These are phyloP conservation scores for Mucor irregularis DNA, from an alignment of 371 early-diverging fungal species.

Conservation along the genomic window DNA sequence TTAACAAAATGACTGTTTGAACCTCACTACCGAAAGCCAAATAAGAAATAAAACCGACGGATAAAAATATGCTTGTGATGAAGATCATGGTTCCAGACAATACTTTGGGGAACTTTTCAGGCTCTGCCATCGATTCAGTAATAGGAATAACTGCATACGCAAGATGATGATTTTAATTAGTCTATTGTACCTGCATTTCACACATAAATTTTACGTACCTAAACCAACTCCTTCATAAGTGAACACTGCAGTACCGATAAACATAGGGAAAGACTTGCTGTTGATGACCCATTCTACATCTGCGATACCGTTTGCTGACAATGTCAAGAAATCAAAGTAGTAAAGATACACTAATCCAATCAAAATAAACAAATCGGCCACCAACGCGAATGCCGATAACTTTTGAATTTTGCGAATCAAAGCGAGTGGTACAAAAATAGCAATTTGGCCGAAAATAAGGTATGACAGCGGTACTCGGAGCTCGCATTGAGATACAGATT, in stretches of 20 bases:
- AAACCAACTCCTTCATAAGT: slow-evolving; percentile 90
- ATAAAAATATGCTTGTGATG: slow-evolving; percentile 71
- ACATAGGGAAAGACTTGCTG: slow-evolving; percentile 69
- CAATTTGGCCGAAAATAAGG: slow-evolving; percentile 70
- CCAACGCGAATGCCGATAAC: slow-evolving; percentile 73
- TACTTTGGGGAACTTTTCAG: slow-evolving; percentile 75
- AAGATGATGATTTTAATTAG: no score
- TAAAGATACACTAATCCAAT: slow-evolving; percentile 78
- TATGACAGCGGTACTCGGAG: slow-evolving; percentile 38
- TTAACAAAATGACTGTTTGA: slow-evolving; percentile 78
- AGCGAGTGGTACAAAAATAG: slow-evolving; percentile 77
- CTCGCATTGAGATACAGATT: slow-evolving; percentile 59
- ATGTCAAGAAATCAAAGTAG: slow-evolving; percentile 61
- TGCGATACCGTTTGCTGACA: slow-evolving; percentile 61
- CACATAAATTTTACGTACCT: slow-evolving; percentile 32
- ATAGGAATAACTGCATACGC: slow-evolving; percentile 62
- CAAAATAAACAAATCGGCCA: slow-evolving; percentile 85
- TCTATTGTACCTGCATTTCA: no score
- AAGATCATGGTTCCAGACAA: slow-evolving; percentile 68
- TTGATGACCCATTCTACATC: slow-evolving; percentile 70
- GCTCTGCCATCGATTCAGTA: slow-evolving; percentile 77
- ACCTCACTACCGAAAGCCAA: slow-evolving; percentile 78
- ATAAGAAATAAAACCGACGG: slow-evolving; percentile 77
- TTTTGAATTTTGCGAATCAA: slow-evolving; percentile 83
- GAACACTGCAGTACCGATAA: slow-evolving; percentile 88